Conservation (phyloP, 2,329 filamentous ascomycete species). For the Paracamarosporium sp. region DNA sequence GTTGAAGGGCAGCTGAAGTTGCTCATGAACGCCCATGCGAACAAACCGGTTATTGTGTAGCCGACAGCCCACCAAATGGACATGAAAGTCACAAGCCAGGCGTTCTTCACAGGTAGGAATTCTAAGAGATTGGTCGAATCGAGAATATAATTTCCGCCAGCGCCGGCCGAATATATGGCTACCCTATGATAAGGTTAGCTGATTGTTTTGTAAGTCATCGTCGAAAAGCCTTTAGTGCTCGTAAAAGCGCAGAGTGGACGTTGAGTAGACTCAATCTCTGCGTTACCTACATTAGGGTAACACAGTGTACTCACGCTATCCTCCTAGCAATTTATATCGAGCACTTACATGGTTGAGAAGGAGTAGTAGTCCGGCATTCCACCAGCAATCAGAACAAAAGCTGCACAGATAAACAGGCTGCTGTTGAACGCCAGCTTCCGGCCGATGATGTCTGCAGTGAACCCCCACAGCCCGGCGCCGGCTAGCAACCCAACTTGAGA, state of each 20-base stretch:
- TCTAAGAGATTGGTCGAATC: slow-evolving; percentile 35
- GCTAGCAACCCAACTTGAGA: slow-evolving; percentile 52
- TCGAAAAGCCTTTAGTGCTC: too few relatives aligned
- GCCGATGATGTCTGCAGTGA: slow-evolving; percentile 21
- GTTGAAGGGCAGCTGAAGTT: slow-evolving; percentile 23
- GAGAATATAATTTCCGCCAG: slow-evolving; percentile 34
- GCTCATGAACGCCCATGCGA: slow-evolving; percentile 49
- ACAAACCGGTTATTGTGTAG: slow-evolving; percentile 27
- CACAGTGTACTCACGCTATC: too few relatives aligned
- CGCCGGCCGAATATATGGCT: slow-evolving; percentile 29
- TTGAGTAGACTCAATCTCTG: too few relatives aligned
- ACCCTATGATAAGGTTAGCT: slow-evolving; percentile 13
- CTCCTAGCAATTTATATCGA: background rate
- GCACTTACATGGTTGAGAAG: slow-evolving; percentile 16
- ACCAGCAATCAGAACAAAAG: slow-evolving; percentile 31
- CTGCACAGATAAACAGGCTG: slow-evolving; percentile 27
- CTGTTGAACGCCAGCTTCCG: slow-evolving; percentile 23
- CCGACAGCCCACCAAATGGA: slow-evolving; percentile 30
- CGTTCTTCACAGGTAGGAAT: slow-evolving; percentile 24
- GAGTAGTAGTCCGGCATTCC: slow-evolving; percentile 31
- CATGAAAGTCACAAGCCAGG: slow-evolving; percentile 32
- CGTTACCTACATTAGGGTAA: too few relatives aligned
- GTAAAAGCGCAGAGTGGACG: too few relatives aligned
- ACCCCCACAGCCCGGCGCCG: slow-evolving; percentile 42
- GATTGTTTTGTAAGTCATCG: too few relatives aligned